A percentile compares a stretch with the other conserved stretches of the same genome.
Conservation (phyloP, 352 stramenopile species). For the Phytophthora vignae region DNA sequence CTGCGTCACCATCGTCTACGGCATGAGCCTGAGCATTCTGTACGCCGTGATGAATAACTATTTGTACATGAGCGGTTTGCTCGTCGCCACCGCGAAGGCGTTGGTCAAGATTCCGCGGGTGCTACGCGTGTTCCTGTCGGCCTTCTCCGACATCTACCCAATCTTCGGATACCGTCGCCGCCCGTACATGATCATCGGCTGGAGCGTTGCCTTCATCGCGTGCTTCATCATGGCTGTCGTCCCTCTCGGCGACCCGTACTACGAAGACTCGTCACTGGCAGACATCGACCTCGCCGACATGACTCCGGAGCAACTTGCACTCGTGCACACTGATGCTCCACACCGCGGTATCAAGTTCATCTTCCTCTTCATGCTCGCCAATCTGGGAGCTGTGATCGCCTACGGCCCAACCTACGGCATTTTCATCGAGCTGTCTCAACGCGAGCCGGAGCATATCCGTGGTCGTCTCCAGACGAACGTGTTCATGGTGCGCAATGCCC, state of each 20-base stretch:
- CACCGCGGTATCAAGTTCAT: constrained; percentile 46
- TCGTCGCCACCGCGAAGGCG: constrained; percentile 22
- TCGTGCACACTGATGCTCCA: constrained; percentile 46
- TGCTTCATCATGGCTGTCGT: constrained; percentile 53
- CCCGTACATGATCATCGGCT: constrained; percentile 82
- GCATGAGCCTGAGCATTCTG: no score
- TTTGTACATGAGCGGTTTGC: no score
- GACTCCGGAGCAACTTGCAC: constrained; percentile 37
- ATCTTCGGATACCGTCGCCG: constrained; percentile 78
- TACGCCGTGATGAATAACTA: no score
- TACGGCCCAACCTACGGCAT: constrained; percentile 46
- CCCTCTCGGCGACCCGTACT: constrained; percentile 56
- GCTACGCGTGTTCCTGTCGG: constrained; percentile 58
- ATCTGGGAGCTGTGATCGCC: constrained; percentile 73
- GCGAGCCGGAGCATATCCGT: constrained; percentile 21
- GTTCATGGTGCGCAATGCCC: constrained; percentile 35
- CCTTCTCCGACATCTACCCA: constrained; percentile 74
- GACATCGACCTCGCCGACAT: constrained; percentile 37
- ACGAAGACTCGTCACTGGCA: constrained; percentile 33
- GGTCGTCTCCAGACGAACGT: constrained; percentile 46
- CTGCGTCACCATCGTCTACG: no score
- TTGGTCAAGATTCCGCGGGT: constrained; percentile 45
- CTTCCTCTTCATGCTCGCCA: constrained; percentile 69
- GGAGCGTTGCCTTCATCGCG: constrained; percentile 35
- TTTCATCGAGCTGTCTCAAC: constrained; percentile 29